Base-by-base conservation (phyloP, 176 grass and related monocot genomes). In the Elymus sibiricus region DNA sequence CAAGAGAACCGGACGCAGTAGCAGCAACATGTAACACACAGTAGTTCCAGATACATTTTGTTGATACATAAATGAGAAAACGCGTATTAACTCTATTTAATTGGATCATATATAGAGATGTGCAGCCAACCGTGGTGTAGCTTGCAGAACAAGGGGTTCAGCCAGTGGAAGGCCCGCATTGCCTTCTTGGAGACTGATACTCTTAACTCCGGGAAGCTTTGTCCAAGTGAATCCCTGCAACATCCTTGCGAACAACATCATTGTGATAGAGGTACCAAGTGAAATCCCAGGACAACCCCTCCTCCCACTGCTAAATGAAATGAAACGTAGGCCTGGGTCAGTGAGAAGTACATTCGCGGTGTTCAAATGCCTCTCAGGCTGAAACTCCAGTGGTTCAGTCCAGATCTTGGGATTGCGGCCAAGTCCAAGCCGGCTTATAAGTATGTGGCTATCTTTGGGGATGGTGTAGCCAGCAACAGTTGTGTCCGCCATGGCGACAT, bases 181-280 rank as follows among this genome's bases (percentile, higher is more conserved):
- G 0, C 73, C 74, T 28, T 84, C 82, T 11, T 75, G 26, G 12
- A 75, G 38, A 63, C 4, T 16, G 19, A 75, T 43, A 2, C 26
- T 5, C 0, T 66, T 35, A 13, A 68, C 29, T 1, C 35, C 58
- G 1, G 58, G 21, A 10, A 79, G 72, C 19, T 67, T 46, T 1
- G 6, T 68, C 90, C 86, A 89, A 8, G 47, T 72, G 31, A 89
- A 92, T 11, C 80, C 90, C 25, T 92, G 90, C 58, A 92, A 13
- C 76, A 89, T 56, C 71, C 90, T 86, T 3, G 72, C 83, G 9
- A 92, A 47, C 22, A 83, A 12, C 64, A 89, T 82, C 26, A 84
- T 77, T 0, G 61, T 89, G 40, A 92, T 56, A 2, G 26, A 24
- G 2, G 77, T 75, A 25, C 87, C 87, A 0, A 89, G 59, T 0